Base-by-base conservation (phyloP, 139 green algal species). In the Chlamydomonas schloesseri region DNA sequence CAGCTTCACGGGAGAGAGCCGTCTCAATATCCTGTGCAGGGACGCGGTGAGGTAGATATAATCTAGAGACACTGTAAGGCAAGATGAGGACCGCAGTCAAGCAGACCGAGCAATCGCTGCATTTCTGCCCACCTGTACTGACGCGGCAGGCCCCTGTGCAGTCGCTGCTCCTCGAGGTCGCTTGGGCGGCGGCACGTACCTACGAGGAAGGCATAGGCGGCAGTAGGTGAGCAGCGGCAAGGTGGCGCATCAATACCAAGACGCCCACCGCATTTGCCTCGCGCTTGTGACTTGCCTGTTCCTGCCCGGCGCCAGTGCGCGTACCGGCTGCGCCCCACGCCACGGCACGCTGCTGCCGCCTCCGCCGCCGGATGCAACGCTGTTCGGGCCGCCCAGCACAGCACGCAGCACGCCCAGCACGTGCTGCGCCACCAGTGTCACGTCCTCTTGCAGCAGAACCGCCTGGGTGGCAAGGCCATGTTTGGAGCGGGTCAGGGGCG, bases 401-500 rank as follows among this genome's bases (percentile, higher is more conserved):
- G 23, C 21, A 23, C 47, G 46, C 42, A 85, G 47, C 23, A 85
- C 65, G 10, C 79, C 79, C 31, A 76, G n/a, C 68, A 76, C 67
- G 67, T 85, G 79, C 67, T 71, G 62, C 64, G 67, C 4, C 29
- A 84, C 28, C 29, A 84, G 50, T 29, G 15, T 42, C 8, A 84
- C 78, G 18, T 84, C 78, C 64, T 84, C 46, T 64, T 84, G 78
- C 78, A 84, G 31, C n/a, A 84, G 37, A 64, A 84, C n/a, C 24
- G 78, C 78, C 78, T 84, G 64, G 8, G 20, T 1, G 1, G 18
- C 11, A 29, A n/a, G 57, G 58, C 9, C 11, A 5, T 3, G 34
- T 14, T 28, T 6, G 10, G 1, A 34, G 14, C n/a, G 2, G 1
- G 20, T 29, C 13, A 47, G 18, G 15, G 69, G 28, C 11, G 14